These are phyloP conservation scores for Xylaria hypoxylon DNA, from an alignment of 2,329 filamentous ascomycete species.

Conservation along the genomic window DNA sequence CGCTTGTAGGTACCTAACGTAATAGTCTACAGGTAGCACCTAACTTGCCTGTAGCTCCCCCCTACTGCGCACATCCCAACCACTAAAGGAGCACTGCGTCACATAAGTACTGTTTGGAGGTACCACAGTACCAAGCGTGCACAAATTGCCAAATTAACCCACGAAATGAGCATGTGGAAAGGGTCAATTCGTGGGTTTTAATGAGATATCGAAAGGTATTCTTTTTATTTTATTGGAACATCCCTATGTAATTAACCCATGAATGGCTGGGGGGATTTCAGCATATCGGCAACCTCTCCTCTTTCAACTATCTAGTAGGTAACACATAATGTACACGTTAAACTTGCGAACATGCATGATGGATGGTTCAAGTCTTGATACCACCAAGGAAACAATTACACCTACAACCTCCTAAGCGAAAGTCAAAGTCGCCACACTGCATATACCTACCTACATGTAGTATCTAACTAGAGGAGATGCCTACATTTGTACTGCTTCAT, in stretches of 20 bases:
- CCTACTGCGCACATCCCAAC: constrained; percentile 12
- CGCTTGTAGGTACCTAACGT: constrained; percentile 31
- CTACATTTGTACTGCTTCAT: neutral
- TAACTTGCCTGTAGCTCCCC: constrained; percentile 24
- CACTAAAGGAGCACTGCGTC: constrained; percentile 32
- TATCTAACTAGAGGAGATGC: neutral
- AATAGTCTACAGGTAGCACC: constrained; percentile 21
- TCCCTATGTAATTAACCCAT: constrained; percentile 11
- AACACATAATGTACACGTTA: constrained; percentile 10
- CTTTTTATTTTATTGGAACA: constrained; percentile 2
- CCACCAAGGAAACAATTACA: constrained; percentile 23
- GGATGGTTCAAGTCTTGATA: constrained; percentile 24
- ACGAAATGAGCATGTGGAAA: constrained; percentile 28
- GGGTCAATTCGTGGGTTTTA: constrained; percentile 30
- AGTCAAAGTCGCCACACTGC: constrained; percentile 23
- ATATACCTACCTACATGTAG: neutral
- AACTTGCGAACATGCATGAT: constrained; percentile 28
- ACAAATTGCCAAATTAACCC: constrained; percentile 25
- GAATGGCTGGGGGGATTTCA: neutral
- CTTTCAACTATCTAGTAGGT: constrained; percentile 27
- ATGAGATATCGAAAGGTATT: constrained; percentile 8
- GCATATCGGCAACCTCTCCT: constrained; percentile 1
- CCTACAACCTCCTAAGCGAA: constrained; percentile 19
- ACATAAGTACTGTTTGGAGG: neutral
- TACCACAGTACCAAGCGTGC: constrained; percentile 18